A percentile compares a stretch with the other conserved stretches of the same genome.
phyloP scores from a whole-genome alignment of 805 yeast genomes.

The Metschnikowia sp. region DNA sequence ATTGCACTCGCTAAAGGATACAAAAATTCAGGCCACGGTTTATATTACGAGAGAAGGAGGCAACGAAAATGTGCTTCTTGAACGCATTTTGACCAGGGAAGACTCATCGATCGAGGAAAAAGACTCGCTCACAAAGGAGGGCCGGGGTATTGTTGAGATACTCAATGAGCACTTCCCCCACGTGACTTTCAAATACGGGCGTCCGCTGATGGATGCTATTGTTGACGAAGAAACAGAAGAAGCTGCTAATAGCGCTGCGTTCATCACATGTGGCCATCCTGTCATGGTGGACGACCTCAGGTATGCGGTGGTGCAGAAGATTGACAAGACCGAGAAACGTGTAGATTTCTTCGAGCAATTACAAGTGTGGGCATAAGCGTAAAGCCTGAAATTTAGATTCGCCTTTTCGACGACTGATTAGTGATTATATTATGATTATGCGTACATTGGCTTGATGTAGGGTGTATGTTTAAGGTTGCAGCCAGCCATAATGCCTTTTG shows the following conservation, averaged over 20 bases:
- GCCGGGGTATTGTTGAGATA: neutral
- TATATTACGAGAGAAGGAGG: constrained; percentile 13
- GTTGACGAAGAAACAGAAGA: constrained; percentile 35
- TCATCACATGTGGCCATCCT: constrained; percentile 33
- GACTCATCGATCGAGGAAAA: constrained; percentile 8
- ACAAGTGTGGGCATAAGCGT: constrained; percentile 21
- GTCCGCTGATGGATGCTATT: constrained; percentile 46
- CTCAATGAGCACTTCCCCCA: constrained; percentile 16
- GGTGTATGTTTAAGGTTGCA: no score
- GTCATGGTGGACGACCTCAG: constrained; percentile 32
- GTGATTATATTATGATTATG: no score
- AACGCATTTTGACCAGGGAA: constrained; percentile 7
- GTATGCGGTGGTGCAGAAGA: constrained; percentile 16
- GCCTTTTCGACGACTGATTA: no score
- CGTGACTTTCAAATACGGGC: constrained; percentile 20
- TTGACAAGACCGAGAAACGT: constrained; percentile 18
- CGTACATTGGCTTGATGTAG: no score
- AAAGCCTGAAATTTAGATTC: no score
- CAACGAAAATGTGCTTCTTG: constrained; percentile 2
- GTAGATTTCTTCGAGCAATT: constrained; percentile 19
- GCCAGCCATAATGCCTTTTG: no score
- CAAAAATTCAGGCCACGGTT: constrained; percentile 13
- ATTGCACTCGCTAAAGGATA: constrained; percentile 8
- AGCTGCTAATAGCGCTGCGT: constrained; percentile 40
- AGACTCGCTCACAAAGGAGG: constrained; percentile 4